Conservation (phyloP, 2,329 filamentous ascomycete genomes). For the Xylariaceae sp. region DNA sequence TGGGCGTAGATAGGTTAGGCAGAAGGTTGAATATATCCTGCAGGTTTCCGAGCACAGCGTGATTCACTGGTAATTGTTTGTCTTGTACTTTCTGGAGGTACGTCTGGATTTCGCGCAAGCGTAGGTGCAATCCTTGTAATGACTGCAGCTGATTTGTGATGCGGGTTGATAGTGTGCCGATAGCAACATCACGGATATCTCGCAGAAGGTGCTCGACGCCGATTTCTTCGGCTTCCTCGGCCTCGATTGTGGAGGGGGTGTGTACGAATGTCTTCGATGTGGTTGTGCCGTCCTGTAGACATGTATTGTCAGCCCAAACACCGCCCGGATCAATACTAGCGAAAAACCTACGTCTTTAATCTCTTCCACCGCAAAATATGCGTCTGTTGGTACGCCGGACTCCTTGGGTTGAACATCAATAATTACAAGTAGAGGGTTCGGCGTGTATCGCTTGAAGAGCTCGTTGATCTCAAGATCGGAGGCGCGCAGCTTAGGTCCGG, state of each 20-base stretch:
- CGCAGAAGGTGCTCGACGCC: slow-evolving; percentile 96
- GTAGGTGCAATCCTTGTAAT: slow-evolving; percentile 91
- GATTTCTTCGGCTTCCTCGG: slow-evolving; percentile 98
- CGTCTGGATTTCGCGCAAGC: slow-evolving; percentile 91
- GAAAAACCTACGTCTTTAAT: slow-evolving; percentile 87
- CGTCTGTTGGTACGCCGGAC: slow-evolving; percentile 95
- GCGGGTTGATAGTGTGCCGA: slow-evolving; percentile 93
- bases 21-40: slow-evolving; percentile 99
- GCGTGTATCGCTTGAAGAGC: slow-evolving; percentile 98
- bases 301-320: slow-evolving; percentile 22
- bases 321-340: neutral
- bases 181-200: slow-evolving; percentile 97
- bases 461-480: slow-evolving; percentile 99
- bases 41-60: slow-evolving; percentile 96
- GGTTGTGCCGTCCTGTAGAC: slow-evolving; percentile 85
- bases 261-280: slow-evolving; percentile 98
- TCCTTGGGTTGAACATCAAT: slow-evolving; percentile 99
- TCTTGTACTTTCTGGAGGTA: slow-evolving; percentile 97
- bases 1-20: slow-evolving; percentile 89
- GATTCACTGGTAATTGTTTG: slow-evolving; percentile 91
- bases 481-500: slow-evolving; percentile 92
- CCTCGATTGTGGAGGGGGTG: slow-evolving; percentile 97
- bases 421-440: slow-evolving; percentile 94
- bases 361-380: slow-evolving; percentile 98
- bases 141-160: slow-evolving; percentile 98